These are phyloP conservation scores for Cucumis cinereus DNA, from an alignment of 306 rosid species.

Conservation along the genomic window DNA sequence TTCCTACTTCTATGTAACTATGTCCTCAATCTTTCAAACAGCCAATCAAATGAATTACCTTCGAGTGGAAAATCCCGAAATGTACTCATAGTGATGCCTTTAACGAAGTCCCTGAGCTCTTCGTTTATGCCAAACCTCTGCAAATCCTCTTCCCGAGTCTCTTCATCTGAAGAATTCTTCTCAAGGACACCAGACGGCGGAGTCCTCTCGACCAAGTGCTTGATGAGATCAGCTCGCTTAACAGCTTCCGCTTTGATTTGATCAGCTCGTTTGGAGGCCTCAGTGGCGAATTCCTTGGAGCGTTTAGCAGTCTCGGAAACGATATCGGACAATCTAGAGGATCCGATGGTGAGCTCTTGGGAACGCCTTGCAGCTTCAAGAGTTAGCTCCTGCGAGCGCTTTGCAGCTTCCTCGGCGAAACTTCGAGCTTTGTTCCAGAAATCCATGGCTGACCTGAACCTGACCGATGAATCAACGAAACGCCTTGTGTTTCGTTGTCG, in stretches of 20 bases:
- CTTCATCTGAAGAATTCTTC: neutral
- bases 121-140: slow-evolving; percentile 41
- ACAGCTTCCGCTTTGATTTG: slow-evolving; percentile 23
- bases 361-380: slow-evolving; percentile 21
- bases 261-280: slow-evolving; percentile 53
- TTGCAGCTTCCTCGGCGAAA: slow-evolving; percentile 52
- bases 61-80: slow-evolving; percentile 46
- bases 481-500: neutral
- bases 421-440: slow-evolving; percentile 63
- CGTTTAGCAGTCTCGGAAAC: slow-evolving; percentile 36
- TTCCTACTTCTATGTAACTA: neutral
- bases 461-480: neutral
- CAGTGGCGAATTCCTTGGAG: slow-evolving; percentile 35
- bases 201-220: slow-evolving; percentile 18
- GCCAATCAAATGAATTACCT: slow-evolving; percentile 20
- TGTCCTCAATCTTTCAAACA: neutral
- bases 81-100: slow-evolving; percentile 46
- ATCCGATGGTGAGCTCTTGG: slow-evolving; percentile 21
- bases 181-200: neutral
- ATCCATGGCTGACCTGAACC: slow-evolving; percentile 23
- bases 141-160: slow-evolving; percentile 15
- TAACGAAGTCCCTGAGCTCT: slow-evolving; percentile 52
- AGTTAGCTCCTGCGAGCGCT: slow-evolving; percentile 31
- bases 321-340: slow-evolving; percentile 23
- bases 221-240: slow-evolving; percentile 28